These are phyloP conservation scores for Picochlorum costavermella DNA, from an alignment of 139 green algal genomes.

Conservation along the genomic window DNA sequence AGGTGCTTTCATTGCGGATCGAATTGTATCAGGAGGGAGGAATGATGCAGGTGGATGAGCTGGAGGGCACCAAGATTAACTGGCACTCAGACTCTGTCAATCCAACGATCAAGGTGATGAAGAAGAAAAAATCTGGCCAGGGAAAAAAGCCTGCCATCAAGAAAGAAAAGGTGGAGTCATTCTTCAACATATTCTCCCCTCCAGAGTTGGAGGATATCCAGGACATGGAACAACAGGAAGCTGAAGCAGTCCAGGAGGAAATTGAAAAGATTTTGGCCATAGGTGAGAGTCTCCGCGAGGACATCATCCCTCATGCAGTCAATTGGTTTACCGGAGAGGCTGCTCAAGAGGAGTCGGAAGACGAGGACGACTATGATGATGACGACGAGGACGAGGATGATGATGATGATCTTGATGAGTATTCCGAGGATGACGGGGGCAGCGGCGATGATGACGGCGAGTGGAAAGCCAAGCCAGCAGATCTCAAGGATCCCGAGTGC, in stretches of 20 bases:
- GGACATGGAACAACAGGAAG: slow-evolving; percentile 52
- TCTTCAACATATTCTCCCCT: slow-evolving; percentile 90
- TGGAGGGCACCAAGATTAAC: slow-evolving; percentile 61
- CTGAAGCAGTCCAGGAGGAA: slow-evolving; percentile 67
- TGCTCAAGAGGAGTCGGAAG: slow-evolving; percentile 48
- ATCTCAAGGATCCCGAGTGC: slow-evolving; percentile 29
- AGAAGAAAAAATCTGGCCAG: slow-evolving; percentile 92
- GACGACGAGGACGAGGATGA: slow-evolving; percentile 38
- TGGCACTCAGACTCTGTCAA: slow-evolving; percentile 83
- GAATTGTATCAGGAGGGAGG: slow-evolving; percentile 52
- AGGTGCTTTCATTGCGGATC: slow-evolving; percentile 41
- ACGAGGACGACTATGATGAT: slow-evolving; percentile 39
- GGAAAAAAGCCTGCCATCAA: slow-evolving; percentile 65
- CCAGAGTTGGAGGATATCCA: slow-evolving; percentile 52
- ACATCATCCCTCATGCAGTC: slow-evolving; percentile 79
- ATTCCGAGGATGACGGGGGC: slow-evolving; percentile 35
- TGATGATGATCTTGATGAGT: slow-evolving; percentile 11
- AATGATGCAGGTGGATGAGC: slow-evolving; percentile 41
- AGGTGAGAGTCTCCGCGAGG: slow-evolving; percentile 81
- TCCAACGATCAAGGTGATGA: slow-evolving; percentile 85
- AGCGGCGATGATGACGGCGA: slow-evolving; percentile 65
- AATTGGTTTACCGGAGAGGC: slow-evolving; percentile 89
- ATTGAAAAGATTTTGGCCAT: slow-evolving; percentile 85
- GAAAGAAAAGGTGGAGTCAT: slow-evolving; percentile 70
- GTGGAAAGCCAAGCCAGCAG: slow-evolving; percentile 9